Base-by-base conservation (phyloP, 1,139 yeast species). In the Geotrichum histeridarum region DNA sequence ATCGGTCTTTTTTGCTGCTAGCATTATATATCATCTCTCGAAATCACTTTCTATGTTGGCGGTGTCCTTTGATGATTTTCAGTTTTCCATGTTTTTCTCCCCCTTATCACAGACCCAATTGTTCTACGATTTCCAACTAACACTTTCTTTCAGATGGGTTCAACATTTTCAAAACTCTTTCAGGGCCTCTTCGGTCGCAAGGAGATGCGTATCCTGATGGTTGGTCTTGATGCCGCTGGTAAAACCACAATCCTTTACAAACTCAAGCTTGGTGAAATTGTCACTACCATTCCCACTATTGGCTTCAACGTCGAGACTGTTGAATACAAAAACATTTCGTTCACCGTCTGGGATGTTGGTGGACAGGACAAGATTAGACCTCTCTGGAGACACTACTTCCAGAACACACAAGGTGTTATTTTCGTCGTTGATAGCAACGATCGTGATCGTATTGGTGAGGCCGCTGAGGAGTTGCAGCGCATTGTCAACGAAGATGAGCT, bases 301-400 rank as follows among this genome's bases (percentile, higher is more conserved):
- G 97, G 96, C 1, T 91, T 88, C 73, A 90, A 90, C 70, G 96
- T 90, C 55, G 97, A 90, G 71, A 88, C 96, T 8, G 90, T 90
- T 62, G 83, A 86, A 59, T 91, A 86, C 70, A 87, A 86, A 70
- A 88, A 88, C 69, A 84, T 90, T 58, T 82, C 87, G 57, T 89
- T 90, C 76, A 93, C 91, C 59, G 94, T 93, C 62, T 91, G 97
- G 97, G 97, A 90, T 71, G 94, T 94, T 57, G 97, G 96, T 73
- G 97, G 96, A 69, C 97, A 89, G 73, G 95, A 88, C 64, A 77
- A 95, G 69, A 81, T 88, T 62, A 79, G 96, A 65, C 95, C 95
- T 0, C 76, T 90, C 53, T 90, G 98, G 97, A 81, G 97, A 70
- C 96, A 90, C 68, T 91, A 90, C 71, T 89, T 86, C 71, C 87